Evolutionary conservation across 2,329 filamentous ascomycete species (phyloP).

Genomic region (Fusarium brevicatenulatum): DNA sequence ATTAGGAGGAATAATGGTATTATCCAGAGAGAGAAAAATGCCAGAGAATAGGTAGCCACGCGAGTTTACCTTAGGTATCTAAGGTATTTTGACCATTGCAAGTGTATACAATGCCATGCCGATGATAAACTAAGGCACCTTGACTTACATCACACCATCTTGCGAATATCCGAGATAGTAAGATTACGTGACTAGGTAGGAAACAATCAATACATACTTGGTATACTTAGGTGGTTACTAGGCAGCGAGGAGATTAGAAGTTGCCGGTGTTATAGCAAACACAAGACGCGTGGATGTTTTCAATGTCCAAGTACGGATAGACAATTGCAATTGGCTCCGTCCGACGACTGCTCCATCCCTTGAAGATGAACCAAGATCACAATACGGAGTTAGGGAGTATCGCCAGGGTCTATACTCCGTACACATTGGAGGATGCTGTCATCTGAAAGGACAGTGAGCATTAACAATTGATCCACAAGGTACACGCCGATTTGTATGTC

Average conservation of each 20-base stretch:
- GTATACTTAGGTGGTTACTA: neutral
- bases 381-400: neutral
- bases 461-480: conserved; percentile 8
- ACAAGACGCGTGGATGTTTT: neutral
- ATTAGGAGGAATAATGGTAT: neutral
- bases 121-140: neutral
- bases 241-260: neutral
- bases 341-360: conserved; percentile 1
- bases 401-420: neutral
- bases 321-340: neutral
- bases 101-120: neutral
- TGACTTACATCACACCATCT: neutral
- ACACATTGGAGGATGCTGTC: neutral
- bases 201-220: neutral
- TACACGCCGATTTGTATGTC: neutral
- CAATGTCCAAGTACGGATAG: neutral
- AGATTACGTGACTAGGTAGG: neutral
- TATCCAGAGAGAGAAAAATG: neutral
- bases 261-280: conserved; percentile 9
- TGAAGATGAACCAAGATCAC: conserved; percentile 1
- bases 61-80: too few species aligned
- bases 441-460: conserved; percentile 32
- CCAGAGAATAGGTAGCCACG: too few species aligned
- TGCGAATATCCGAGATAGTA: neutral
- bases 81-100: neutral